Evolutionary conservation across 148 eudicot species (phyloP).

Genomic region (Chenopodium berlandieri): DNA sequence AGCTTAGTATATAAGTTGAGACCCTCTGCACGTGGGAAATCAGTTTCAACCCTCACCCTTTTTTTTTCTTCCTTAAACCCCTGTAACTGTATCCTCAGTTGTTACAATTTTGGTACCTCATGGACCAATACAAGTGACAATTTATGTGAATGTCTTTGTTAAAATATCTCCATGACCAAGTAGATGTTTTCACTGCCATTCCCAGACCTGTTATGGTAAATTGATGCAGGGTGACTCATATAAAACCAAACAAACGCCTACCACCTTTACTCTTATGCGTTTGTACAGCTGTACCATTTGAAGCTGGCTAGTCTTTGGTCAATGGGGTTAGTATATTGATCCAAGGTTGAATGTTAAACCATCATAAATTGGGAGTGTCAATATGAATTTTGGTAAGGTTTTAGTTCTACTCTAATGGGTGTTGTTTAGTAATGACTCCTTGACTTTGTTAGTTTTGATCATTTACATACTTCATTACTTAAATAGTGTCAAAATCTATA

Average conservation of each 20-base stretch:
- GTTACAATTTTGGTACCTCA: neutral
- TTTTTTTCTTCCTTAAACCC: neutral
- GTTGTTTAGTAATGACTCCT: neutral
- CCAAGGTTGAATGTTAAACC: slow-evolving; percentile 4
- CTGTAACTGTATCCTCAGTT: neutral
- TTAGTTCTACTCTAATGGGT: neutral
- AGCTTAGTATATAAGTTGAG: neutral
- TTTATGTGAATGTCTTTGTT: neutral
- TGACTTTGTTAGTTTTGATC: neutral
- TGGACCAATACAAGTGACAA: neutral
- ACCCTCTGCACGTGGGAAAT: neutral
- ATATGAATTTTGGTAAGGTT: neutral
- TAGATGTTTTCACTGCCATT: too few relatives aligned
- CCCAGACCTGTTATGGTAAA: neutral
- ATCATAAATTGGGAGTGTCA: neutral
- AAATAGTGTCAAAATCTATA: neutral
- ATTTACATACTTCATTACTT: neutral
- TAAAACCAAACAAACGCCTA: neutral
- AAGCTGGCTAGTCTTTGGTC: neutral
- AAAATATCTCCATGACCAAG: neutral
- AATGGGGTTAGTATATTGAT: neutral
- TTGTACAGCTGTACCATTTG: neutral
- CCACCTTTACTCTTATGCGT: neutral
- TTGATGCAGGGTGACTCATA: neutral
- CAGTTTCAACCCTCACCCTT: neutral